Percentiles rank a stretch among this genome's conserved stretches.
Conservation (phyloP, 1,284 basidiomycete species). For the Pseudozyma pruni region DNA sequence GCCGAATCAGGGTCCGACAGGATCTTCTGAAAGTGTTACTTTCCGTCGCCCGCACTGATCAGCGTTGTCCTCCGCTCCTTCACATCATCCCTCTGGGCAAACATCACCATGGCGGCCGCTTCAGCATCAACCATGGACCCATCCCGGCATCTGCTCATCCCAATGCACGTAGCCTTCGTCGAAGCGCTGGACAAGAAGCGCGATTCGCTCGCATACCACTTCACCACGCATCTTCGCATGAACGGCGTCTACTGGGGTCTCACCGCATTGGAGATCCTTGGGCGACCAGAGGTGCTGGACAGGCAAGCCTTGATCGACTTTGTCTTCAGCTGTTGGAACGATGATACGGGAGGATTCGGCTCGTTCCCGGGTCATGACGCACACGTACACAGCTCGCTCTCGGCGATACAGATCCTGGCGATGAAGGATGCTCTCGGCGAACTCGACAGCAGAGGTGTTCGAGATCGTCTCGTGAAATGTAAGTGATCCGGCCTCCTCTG, state of each 20-base stretch:
- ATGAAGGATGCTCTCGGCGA: constrained; percentile 84
- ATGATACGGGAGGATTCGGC: constrained; percentile 77
- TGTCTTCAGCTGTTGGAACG: constrained; percentile 87
- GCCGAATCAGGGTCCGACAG: constrained; percentile 20
- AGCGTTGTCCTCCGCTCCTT: constrained; percentile 5
- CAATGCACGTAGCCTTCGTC: constrained; percentile 43
- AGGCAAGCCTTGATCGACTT: constrained; percentile 86
- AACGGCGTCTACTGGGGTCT: constrained; percentile 98
- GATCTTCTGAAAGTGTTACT: constrained; percentile 23
- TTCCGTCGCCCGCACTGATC: constrained; percentile 24
- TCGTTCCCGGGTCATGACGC: constrained; percentile 93
- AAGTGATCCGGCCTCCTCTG: constrained; percentile 60
- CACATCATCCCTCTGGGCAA: neutral
- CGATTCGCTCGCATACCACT: constrained; percentile 76
- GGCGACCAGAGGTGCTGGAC: constrained; percentile 79
- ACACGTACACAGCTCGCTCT: constrained; percentile 85
- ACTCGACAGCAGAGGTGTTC: constrained; percentile 66
- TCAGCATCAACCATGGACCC: constrained; percentile 1
- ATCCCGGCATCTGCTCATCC: constrained; percentile 28
- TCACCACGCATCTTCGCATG: constrained; percentile 91
- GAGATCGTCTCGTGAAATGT: constrained; percentile 79
- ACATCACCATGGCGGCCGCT: neutral
- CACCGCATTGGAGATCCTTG: constrained; percentile 85
- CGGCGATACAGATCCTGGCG: constrained; percentile 89
- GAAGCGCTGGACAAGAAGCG: constrained; percentile 50